Evolutionary conservation across 2,329 filamentous ascomycete genomes (phyloP).

Genomic region (Fusarium goolgardi): DNA sequence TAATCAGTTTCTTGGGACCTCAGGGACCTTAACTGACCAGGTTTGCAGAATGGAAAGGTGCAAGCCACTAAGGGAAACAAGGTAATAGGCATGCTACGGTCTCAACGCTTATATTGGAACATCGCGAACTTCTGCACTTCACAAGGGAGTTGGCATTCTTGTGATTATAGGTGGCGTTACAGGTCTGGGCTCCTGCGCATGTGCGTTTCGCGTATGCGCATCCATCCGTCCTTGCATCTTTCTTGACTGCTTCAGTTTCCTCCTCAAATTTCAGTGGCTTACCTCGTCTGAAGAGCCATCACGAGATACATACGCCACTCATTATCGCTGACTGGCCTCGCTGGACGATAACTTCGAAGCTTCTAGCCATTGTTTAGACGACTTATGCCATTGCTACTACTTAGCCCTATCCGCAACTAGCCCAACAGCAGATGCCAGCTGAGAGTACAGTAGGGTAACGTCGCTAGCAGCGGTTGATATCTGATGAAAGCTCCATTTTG

Average conservation of each 20-base stretch:
- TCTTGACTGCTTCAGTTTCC: conserved; percentile 37
- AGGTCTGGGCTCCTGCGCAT: conserved; percentile 19
- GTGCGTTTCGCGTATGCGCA: conserved; percentile 15
- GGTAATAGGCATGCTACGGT: conserved; percentile 6
- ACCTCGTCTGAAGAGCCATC: conserved; percentile 25
- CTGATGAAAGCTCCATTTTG: conserved; percentile 5
- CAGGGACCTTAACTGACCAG: conserved; percentile 20
- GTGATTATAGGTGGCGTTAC: conserved; percentile 21
- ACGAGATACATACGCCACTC: conserved; percentile 37
- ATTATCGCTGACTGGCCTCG: background rate
- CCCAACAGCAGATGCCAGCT: background rate
- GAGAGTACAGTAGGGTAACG: background rate
- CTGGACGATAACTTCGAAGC: background rate
- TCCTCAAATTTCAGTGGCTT: conserved; percentile 39
- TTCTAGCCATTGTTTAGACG: background rate
- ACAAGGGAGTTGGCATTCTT: conserved; percentile 36
- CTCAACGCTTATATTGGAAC: conserved; percentile 12
- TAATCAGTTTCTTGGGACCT: conserved; percentile 16
- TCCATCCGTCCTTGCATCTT: conserved; percentile 27
- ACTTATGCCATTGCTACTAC: background rate
- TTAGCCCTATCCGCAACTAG: conserved; percentile 2
- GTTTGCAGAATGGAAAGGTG: conserved; percentile 7
- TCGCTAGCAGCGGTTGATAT: conserved; percentile 15
- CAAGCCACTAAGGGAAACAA: conserved; percentile 1
- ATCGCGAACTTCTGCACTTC: conserved; percentile 18